A percentile compares a stretch with the other conserved stretches of the same genome.
These are phyloP conservation scores for Spirogloea muscicola DNA, from an alignment of 139 green algal species.

Conservation along the genomic window DNA sequence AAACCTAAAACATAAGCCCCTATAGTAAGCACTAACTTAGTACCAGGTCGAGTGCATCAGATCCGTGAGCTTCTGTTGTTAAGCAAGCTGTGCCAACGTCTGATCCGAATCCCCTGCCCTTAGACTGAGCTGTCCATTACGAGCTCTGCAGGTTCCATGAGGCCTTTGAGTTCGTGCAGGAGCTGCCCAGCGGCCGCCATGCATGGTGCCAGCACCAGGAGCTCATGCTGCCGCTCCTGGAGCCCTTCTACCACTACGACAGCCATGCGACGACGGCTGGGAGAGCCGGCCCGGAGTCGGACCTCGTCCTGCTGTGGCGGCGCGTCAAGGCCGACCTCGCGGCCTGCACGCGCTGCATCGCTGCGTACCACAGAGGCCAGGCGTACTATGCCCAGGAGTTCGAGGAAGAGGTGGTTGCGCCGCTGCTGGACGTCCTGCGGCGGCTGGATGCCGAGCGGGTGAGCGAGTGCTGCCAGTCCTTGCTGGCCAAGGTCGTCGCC, in stretches of 20 bases:
- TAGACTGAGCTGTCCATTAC: too few species aligned
- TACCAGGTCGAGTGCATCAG: too few species aligned
- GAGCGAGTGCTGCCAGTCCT: background rate
- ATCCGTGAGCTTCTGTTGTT: too few species aligned
- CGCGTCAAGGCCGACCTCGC: too few species aligned
- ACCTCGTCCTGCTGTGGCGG: too few species aligned
- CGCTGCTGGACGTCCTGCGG: constrained; percentile 13
- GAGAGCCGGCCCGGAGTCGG: too few species aligned
- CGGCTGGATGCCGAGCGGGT: constrained; percentile 28
- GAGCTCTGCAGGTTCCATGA: constrained; percentile 35
- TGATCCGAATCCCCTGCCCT: too few species aligned
- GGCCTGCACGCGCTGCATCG: constrained; percentile 20
- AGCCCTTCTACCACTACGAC: constrained; percentile 38
- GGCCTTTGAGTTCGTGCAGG: constrained; percentile 8
- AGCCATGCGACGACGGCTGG: too few species aligned
- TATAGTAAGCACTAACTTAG: too few species aligned
- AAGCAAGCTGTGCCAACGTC: too few species aligned
- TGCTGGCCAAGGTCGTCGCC: background rate
- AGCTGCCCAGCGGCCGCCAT: background rate
- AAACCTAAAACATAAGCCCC: too few species aligned
- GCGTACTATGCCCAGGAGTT: constrained; percentile 17
- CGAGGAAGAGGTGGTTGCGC: constrained; percentile 18
- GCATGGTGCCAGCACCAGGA: constrained; percentile 12
- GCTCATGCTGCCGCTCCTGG: constrained; percentile 12
- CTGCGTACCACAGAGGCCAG: background rate